Base-by-base conservation (phyloP, 257 asterid genomes). In the Ocimum tenuiflorum region DNA sequence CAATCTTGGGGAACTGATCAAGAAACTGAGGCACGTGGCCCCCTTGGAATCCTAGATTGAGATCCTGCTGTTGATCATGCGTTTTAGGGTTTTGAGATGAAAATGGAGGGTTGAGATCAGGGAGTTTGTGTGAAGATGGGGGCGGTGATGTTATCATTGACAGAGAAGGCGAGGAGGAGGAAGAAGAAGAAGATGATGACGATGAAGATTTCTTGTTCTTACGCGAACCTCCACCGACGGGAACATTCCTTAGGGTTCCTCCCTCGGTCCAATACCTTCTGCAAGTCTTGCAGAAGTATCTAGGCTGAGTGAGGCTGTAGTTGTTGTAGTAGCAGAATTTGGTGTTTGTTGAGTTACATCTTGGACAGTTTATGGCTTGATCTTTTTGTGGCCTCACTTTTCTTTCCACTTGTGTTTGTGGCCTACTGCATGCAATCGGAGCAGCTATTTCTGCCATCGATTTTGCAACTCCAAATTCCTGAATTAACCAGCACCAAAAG, bases 191-290 rank as follows among this genome's bases (percentile, higher is more conserved):
- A 6, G 71, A 63, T 4, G 36, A 15, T 2, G 29, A 35, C 29
- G 76, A 8, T 8, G 74, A 17, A 0, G 81, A 75, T 69, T 73
- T 81, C 73, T 74, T 84, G 79, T 82, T 85, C 69, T 86, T 88
- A 1, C 91, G 62, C 0, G 94, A 88, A 39, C 89, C 89, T 1
- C 96, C 96, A 0, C 96, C 96, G 5, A 88, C 91, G 0, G 96
- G 96, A 9, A 88, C 91, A 13, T 81, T 88, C 46, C 96, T 75
- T 18, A 88, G 84, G 52, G 91, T 86, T 46, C 96, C 96, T 15
- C 96, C 96, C 63, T 80, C 85, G 3, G 96, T 88, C 96, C 96
- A 88, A n/a, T 88, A 88, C 80, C 91, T 78, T 67, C 94, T 71
- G 68, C 95, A 88, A 0, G 87, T 78, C 83, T 88, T 88, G 85